Conservation (phyloP, 2,329 filamentous ascomycete species). For the Paraphaeosphaeria minitans region DNA sequence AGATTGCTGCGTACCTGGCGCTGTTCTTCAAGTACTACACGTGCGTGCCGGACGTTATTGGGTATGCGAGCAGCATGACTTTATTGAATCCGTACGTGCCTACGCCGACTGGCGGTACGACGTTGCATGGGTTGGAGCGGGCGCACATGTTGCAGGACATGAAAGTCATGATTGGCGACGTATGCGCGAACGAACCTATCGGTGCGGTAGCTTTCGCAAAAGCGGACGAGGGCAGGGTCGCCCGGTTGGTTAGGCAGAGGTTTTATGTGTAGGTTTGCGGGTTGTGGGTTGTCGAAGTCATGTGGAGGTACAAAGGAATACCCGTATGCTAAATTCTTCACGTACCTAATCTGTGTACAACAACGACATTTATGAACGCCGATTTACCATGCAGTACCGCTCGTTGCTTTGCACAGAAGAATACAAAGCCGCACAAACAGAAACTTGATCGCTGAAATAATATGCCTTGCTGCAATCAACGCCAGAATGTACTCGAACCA, state of each 20-base stretch:
- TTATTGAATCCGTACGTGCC: slow-evolving; percentile 34
- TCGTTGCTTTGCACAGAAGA: neutral
- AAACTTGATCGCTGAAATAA: neutral
- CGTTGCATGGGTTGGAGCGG: slow-evolving; percentile 32
- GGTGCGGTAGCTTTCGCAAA: slow-evolving; percentile 35
- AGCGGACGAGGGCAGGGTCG: slow-evolving; percentile 24
- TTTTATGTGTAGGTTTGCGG: slow-evolving; percentile 26
- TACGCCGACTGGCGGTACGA: slow-evolving; percentile 30
- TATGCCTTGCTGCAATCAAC: neutral
- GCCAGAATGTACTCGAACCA: neutral
- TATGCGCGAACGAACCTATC: slow-evolving; percentile 32
- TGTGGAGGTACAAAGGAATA: neutral
- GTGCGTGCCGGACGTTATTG: slow-evolving; percentile 34
- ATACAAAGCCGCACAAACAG: neutral
- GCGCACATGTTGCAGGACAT: slow-evolving; percentile 30
- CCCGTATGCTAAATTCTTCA: neutral
- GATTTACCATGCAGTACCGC: neutral
- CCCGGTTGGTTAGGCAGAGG: slow-evolving; percentile 25
- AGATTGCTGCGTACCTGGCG: slow-evolving; percentile 31
- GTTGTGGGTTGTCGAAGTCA: neutral
- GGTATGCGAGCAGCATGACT: slow-evolving; percentile 31
- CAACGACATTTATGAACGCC: neutral
- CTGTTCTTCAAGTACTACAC: slow-evolving; percentile 36
- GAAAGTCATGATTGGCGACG: slow-evolving; percentile 35
- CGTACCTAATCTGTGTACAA: neutral